A percentile compares a stretch with the other conserved stretches of the same genome.
These are phyloP conservation scores for Funneliformis caledonium DNA, from an alignment of 371 early-diverging fungal species.

Conservation along the genomic window DNA sequence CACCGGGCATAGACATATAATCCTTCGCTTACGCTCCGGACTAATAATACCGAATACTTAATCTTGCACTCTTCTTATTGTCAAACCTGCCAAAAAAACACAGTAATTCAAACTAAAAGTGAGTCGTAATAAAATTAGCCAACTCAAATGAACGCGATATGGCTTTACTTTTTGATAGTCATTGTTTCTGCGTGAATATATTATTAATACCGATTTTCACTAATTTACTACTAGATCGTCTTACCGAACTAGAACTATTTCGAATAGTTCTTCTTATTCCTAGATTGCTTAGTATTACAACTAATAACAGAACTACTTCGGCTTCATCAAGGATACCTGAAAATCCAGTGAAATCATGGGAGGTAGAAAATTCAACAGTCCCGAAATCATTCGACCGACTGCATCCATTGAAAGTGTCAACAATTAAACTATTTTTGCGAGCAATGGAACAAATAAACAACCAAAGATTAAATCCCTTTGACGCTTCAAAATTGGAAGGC, in stretches of 20 bases:
- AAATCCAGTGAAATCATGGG: conserved; percentile 9
- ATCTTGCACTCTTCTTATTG: conserved; percentile 15
- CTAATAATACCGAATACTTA: conserved; percentile 9
- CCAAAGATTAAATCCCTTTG: conserved; percentile 12
- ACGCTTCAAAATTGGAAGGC: too few species aligned
- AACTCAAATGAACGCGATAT: too few species aligned
- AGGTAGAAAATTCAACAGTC: not conserved
- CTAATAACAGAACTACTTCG: not conserved
- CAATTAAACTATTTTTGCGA: conserved; percentile 10
- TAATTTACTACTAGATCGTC: not conserved
- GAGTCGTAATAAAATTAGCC: too few species aligned
- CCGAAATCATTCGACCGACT: conserved; percentile 7
- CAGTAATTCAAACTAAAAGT: too few species aligned
- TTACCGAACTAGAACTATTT: conserved; percentile 21
- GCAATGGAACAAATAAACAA: conserved; percentile 10
- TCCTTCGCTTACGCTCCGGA: too few species aligned
- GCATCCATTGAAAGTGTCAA: not conserved
- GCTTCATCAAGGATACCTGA: not conserved
- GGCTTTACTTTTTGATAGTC: too few species aligned
- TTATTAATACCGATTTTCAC: too few species aligned
- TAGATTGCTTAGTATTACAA: not conserved
- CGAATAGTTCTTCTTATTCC: conserved; percentile 1
- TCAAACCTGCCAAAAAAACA: not conserved
- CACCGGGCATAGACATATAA: too few species aligned
- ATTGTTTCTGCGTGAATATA: too few species aligned